Conservation (phyloP, 1,284 basidiomycete genomes). For the Ustilago esculenta region DNA sequence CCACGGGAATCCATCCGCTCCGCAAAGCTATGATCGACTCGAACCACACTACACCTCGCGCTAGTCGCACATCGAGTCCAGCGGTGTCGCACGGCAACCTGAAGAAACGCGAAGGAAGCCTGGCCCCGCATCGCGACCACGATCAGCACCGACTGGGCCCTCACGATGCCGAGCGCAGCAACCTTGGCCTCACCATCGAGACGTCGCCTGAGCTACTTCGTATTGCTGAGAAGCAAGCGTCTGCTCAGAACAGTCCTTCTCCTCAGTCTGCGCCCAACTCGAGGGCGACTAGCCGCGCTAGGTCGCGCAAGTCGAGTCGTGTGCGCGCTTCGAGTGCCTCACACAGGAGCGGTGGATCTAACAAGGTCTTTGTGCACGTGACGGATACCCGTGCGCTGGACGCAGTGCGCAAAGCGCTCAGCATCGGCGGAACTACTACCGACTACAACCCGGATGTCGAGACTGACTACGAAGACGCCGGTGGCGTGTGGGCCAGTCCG, state of each 20-base stretch:
- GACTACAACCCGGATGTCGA: slow-evolving; percentile 43
- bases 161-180: slow-evolving; percentile 8
- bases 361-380: slow-evolving; percentile 57
- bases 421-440: slow-evolving; percentile 57
- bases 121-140: slow-evolving; percentile 10
- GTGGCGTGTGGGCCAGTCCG: slow-evolving; percentile 30
- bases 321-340: slow-evolving; percentile 25
- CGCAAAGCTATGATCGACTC: slow-evolving; percentile 48
- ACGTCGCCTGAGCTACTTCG: slow-evolving; percentile 44
- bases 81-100: slow-evolving; percentile 26
- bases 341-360: slow-evolving; percentile 14
- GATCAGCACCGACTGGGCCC: slow-evolving; percentile 11
- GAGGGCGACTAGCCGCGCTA: slow-evolving; percentile 36
- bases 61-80: slow-evolving; percentile 45
- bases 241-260: slow-evolving; percentile 10
- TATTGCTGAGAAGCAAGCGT: slow-evolving; percentile 13
- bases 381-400: slow-evolving; percentile 56
- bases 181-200: slow-evolving; percentile 44
- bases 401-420: slow-evolving; percentile 54
- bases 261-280: slow-evolving; percentile 34
- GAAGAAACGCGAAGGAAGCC: slow-evolving; percentile 32
- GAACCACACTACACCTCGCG: slow-evolving; percentile 44
- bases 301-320: slow-evolving; percentile 40
- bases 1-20: slow-evolving; percentile 35
- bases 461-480: slow-evolving; percentile 25